Evolutionary conservation across 176 grass and related monocot species (phyloP).

Genomic region (Carex littledalei): DNA sequence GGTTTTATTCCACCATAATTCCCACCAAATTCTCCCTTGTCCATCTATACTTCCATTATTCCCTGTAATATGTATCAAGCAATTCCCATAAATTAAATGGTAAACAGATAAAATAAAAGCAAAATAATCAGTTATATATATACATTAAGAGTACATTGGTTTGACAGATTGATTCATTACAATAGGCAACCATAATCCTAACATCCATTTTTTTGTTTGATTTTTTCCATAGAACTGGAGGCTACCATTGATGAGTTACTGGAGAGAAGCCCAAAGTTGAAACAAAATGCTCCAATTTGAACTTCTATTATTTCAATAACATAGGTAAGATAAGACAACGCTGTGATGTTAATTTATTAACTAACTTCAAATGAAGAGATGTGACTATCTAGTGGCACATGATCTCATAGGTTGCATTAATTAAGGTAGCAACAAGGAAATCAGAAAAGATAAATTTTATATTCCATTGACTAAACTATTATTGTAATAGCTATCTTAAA

Average conservation of each 20-base stretch:
- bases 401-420: background rate
- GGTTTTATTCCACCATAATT: slow-evolving; percentile 84
- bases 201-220: background rate
- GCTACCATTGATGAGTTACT: background rate
- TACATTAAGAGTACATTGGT: background rate
- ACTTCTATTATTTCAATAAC: background rate
- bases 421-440: background rate
- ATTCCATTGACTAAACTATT: background rate
- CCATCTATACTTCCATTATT: slow-evolving; percentile 86
- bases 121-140: background rate
- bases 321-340: background rate
- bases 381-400: background rate
- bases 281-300: background rate
- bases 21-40: slow-evolving; percentile 90
- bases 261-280: background rate
- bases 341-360: background rate
- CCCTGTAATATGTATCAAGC: slow-evolving; percentile 34
- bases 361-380: background rate
- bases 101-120: background rate
- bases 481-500: background rate
- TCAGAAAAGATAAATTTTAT: background rate
- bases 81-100: background rate
- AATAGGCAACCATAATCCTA: background rate
- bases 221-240: background rate
- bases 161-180: background rate